Conservation (phyloP, 2,329 filamentous ascomycete species). For the Ceratocystis papillata region DNA sequence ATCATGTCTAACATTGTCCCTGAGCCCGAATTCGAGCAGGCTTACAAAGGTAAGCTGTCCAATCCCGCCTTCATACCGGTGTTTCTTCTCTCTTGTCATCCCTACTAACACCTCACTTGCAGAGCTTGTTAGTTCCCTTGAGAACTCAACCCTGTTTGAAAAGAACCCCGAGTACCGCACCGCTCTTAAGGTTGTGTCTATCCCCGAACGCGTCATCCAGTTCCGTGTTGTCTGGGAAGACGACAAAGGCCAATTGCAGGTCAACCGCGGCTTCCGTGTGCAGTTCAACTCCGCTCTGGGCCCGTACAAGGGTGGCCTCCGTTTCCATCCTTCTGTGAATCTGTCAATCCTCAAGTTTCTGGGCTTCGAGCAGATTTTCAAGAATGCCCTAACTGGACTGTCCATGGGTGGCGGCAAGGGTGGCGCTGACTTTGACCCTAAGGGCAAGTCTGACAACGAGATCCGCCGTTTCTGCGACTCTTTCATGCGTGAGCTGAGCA, state of each 20-base stretch:
- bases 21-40: conserved; percentile 98
- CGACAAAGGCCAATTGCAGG: conserved; percentile 76
- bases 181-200: conserved; percentile 73
- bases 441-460: conserved; percentile 95
- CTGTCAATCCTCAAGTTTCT: conserved; percentile 84
- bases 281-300: conserved; percentile 98
- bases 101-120: conserved; percentile 20
- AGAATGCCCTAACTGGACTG: conserved; percentile 90
- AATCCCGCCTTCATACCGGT: background rate
- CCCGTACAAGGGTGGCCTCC: conserved; percentile 94
- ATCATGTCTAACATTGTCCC: conserved; percentile 71
- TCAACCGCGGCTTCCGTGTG: conserved; percentile 91
- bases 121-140: conserved; percentile 93
- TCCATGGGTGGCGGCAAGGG: conserved; percentile 93
- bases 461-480: conserved; percentile 93
- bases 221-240: conserved; percentile 97
- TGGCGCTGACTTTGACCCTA: conserved; percentile 96
- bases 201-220: conserved; percentile 92
- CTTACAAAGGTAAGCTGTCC: conserved; percentile 66
- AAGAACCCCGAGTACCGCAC: conserved; percentile 91
- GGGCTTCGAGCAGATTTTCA: conserved; percentile 99
- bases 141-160: conserved; percentile 84
- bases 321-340: conserved; percentile 86
- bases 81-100: background rate
- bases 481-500: conserved; percentile 92